Evolutionary conservation across 2,329 filamentous ascomycete genomes (phyloP), one percentile per base, ranked within the genome.

Genomic region (Fusarium tuaranense): DNA sequence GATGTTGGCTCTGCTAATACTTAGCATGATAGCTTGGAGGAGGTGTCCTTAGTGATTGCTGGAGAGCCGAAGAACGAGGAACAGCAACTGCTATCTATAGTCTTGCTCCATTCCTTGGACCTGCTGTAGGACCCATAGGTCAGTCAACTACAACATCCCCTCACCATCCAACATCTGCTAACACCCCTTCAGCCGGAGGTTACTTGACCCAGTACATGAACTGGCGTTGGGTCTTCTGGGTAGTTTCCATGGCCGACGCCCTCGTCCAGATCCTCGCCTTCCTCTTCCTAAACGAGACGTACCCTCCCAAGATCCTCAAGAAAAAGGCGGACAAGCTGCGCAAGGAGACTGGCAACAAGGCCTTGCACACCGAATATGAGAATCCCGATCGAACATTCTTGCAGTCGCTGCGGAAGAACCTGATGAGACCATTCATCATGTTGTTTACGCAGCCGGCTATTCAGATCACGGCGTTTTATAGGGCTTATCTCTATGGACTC

Each of bases 401-500:
- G 0, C 76, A 78, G 32, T 69, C 75, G 0, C 68, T 83, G 1
- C 27, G 73, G 0, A 79, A 77, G 32, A 80, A 84, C 8, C 62
- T 89, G 9, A 78, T 85, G 3, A 82, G 88, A 0, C 88, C 88
- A 0, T 81, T 87, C 10, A 83, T 86, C 27, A 84, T 90, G 77
- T 80, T 89, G 2, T 81, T 86, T 20, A 83, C 85, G 0, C 88
- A 88, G 14, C 87, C 88, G 0, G 86, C 88, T 8, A 81, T 90
- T 10, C 83, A 88, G 55, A 79, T 88, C 2, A 83, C 89, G 4
- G 85, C 86, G 0, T 72, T 88, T 1, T 88, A 88, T 67, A 82
- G 87, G 12, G 85, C 86, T 0, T 84, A 88, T 27, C 78, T 88
- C 4, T 90, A 89, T 70, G 87, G 88, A 1, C 84, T 88, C n/a